Evolutionary conservation across 176 grass and related monocot species (phyloP), one percentile per base, ranked within the genome.

Genomic region (Dendrocalamus sinicus): DNA sequence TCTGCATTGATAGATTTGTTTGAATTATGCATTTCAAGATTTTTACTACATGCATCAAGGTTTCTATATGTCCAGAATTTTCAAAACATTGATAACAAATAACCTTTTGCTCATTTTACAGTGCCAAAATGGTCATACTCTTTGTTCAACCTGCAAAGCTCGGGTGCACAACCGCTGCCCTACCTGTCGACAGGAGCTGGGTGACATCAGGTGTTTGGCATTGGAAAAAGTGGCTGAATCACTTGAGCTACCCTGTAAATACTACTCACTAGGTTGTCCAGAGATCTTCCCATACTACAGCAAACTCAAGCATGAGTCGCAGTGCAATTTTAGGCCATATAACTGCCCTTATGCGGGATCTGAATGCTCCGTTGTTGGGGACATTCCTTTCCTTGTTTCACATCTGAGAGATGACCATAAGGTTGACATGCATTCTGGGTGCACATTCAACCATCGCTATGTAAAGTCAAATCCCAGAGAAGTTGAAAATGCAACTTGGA

Each of bases 261-360:
- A 78, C 51, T 78, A 70, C 64, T 23, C 83, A 47, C 51, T 78
- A 70, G 83, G 83, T n/a, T 85, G 83, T 70, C 83, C 74, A 48
- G 83, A 85, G 64, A 85, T 85, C 73, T 85, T 85, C 73, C 63
- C 83, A 77, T 85, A 85, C 73, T 85, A 85, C 46, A 85, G 83
- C 83, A 85, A 85, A 17, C 83, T 85, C 50, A 85, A 85, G 73
- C 83, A 85, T 85, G 83, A 85, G 83, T 85, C 32, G 15, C 73
- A 77, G 73, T 85, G 83, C 83, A 85, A 77, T 85, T 85, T 77
- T 79, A 79, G 77, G 77, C 77, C 77, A 79, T 79, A 79, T 24
- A 79, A 45, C 44, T 79, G 77, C 44, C 60, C 77, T 50, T 85
- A 85, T 77, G 73, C 83, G 7, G 83, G 83, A 85, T 85, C 73